Percentiles rank a stretch among this genome's conserved stretches.
phyloP scores from a whole-genome alignment of 176 grass and related monocot species.

The Aegilops speltoides region DNA sequence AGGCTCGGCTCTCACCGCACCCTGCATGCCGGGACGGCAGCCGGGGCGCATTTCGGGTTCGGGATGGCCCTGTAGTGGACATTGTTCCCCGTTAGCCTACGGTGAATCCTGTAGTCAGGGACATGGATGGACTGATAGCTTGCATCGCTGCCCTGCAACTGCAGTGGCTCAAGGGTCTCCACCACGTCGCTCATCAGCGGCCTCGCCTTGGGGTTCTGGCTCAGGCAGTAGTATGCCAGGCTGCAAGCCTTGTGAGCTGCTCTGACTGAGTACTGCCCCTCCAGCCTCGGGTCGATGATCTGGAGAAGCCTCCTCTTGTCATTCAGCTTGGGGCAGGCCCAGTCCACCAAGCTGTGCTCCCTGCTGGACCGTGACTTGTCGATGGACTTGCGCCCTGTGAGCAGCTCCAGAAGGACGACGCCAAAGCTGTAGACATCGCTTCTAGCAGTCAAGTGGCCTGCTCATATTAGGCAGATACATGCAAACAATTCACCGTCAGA shows the following conservation, averaged over 20 bases:
- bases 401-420: slow-evolving; percentile 86
- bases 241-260: slow-evolving; percentile 93
- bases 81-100: slow-evolving; percentile 43
- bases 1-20: slow-evolving; percentile 59
- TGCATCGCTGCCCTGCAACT: slow-evolving; percentile 60
- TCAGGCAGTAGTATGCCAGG: slow-evolving; percentile 95
- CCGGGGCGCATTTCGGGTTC: slow-evolving; percentile 56
- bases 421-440: slow-evolving; percentile 98
- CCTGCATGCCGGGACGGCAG: slow-evolving; percentile 70
- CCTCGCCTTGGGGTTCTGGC: slow-evolving; percentile 89
- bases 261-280: slow-evolving; percentile 72
- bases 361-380: slow-evolving; percentile 92
- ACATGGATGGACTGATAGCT: slow-evolving; percentile 36
- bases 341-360: slow-evolving; percentile 93
- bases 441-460: slow-evolving; percentile 93
- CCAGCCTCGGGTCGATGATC: slow-evolving; percentile 73
- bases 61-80: slow-evolving; percentile 78
- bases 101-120: slow-evolving; percentile 53
- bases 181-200: slow-evolving; percentile 95
- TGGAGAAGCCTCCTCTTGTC: slow-evolving; percentile 92
- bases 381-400: slow-evolving; percentile 85
- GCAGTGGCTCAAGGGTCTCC: slow-evolving; percentile 84
- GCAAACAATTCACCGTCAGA: not conserved
- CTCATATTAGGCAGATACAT: no score
- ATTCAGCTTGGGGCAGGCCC: slow-evolving; percentile 84